A percentile compares a stretch with the other conserved stretches of the same genome.
Evolutionary conservation across 257 asterid species (phyloP).

Genomic region (Capsicum chinense): DNA sequence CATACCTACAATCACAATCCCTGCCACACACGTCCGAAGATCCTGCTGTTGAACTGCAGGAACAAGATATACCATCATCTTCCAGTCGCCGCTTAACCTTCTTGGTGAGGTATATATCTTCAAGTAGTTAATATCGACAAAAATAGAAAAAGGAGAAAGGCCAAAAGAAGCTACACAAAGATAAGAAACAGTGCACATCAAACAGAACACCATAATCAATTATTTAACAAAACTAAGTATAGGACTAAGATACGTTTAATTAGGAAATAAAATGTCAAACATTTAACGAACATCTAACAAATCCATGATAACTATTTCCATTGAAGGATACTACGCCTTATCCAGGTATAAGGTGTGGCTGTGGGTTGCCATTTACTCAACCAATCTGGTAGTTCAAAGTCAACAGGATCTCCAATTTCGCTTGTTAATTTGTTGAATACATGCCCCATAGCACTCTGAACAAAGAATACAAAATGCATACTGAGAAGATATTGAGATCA

Average conservation of each 20-base stretch:
- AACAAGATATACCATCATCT: constrained; percentile 90
- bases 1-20: constrained; percentile 94
- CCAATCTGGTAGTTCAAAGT: constrained; percentile 91
- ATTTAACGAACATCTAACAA: background rate
- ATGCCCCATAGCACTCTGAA: constrained; percentile 62
- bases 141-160: constrained; percentile 19
- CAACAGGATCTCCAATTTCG: constrained; percentile 74
- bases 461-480: constrained; percentile 24
- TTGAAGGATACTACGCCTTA: constrained; percentile 90
- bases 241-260: background rate
- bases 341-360: constrained; percentile 67
- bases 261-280: background rate
- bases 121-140: constrained; percentile 50
- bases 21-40: constrained; percentile 75
- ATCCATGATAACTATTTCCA: background rate
- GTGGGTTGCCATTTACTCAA: constrained; percentile 63
- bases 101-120: constrained; percentile 85
- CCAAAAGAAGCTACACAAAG: background rate
- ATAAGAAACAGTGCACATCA: constrained; percentile 16
- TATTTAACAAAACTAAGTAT: background rate
- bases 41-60: constrained; percentile 73
- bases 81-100: constrained; percentile 74
- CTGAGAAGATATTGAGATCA: constrained; percentile 25
- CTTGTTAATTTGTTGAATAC: constrained; percentile 63
- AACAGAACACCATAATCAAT: constrained; percentile 5